These are phyloP conservation scores for Trichoderma breve DNA, from an alignment of 2,329 filamentous ascomycete species.

Conservation along the genomic window DNA sequence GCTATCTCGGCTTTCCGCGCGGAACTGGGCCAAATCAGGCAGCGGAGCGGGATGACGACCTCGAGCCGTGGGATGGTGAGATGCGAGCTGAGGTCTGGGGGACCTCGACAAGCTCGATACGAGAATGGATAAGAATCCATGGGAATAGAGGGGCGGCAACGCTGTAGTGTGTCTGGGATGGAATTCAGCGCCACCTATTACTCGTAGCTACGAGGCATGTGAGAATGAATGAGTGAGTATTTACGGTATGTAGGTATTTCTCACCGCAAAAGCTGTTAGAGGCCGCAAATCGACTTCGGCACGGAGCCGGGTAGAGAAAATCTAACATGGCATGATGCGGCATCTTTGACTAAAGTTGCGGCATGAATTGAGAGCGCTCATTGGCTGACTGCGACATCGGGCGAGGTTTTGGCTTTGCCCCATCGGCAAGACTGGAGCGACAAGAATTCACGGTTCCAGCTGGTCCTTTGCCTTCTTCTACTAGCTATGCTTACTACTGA, in stretches of 20 bases:
- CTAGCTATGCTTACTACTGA: neutral
- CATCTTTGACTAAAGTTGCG: neutral
- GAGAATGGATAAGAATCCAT: neutral
- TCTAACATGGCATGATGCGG: conserved; percentile 15
- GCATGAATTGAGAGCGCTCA: neutral
- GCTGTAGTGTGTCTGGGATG: neutral
- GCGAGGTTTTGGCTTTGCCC: neutral
- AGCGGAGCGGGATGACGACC: neutral
- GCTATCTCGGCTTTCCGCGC: conserved; percentile 2
- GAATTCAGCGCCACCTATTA: neutral
- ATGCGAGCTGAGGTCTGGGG: neutral
- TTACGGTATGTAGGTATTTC: neutral
- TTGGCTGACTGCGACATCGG: conserved; percentile 5
- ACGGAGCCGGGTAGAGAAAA: conserved; percentile 1
- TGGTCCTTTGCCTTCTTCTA: neutral
- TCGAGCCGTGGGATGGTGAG: neutral
- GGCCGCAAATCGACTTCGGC: neutral
- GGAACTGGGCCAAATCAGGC: neutral
- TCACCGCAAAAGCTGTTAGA: neutral
- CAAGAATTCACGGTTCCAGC: neutral
- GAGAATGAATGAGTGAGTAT: neutral
- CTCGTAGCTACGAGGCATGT: neutral
- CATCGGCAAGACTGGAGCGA: neutral
- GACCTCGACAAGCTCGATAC: neutral
- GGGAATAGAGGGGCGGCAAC: neutral